phyloP scores from a whole-genome alignment of 306 rosid species.

The Gastrolobium bilobum region DNA sequence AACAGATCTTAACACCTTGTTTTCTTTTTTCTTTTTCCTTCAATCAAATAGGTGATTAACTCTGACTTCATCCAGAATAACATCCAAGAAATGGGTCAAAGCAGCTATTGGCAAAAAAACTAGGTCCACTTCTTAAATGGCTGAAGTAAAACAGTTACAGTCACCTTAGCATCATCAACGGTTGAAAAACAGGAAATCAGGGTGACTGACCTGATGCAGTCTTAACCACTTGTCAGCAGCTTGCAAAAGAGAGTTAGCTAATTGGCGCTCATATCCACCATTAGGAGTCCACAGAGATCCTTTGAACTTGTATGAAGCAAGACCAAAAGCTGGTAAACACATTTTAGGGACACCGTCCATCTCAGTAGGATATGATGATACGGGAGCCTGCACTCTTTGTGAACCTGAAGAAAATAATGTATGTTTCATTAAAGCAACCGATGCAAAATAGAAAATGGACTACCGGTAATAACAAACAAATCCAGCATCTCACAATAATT shows the following conservation, averaged over 20 bases:
- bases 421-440: constrained; percentile 16
- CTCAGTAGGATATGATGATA: constrained; percentile 53
- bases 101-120: constrained; percentile 38
- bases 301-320: constrained; percentile 92
- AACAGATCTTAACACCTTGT: constrained; percentile 44
- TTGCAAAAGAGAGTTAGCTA: constrained; percentile 69
- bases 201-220: constrained; percentile 74
- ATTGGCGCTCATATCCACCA: constrained; percentile 71
- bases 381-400: constrained; percentile 55
- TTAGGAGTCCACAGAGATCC: constrained; percentile 86
- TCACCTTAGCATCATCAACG: constrained; percentile 55
- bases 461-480: not conserved
- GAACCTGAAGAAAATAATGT: constrained; percentile 59
- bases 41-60: constrained; percentile 34
- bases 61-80: constrained; percentile 40
- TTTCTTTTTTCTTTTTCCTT: constrained; percentile 22
- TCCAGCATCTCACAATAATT: constrained; percentile 17
- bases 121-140: constrained; percentile 47
- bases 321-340: constrained; percentile 81
- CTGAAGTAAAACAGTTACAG: constrained; percentile 40
- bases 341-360: constrained; percentile 60
- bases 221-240: constrained; percentile 74
- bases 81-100: constrained; percentile 40
- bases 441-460: constrained; percentile 25
- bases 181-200: constrained; percentile 89